Evolutionary conservation across 2,329 filamentous ascomycete species (phyloP), one percentile per base, ranked within the genome.

Genomic region (Botrytis paeoniae): DNA sequence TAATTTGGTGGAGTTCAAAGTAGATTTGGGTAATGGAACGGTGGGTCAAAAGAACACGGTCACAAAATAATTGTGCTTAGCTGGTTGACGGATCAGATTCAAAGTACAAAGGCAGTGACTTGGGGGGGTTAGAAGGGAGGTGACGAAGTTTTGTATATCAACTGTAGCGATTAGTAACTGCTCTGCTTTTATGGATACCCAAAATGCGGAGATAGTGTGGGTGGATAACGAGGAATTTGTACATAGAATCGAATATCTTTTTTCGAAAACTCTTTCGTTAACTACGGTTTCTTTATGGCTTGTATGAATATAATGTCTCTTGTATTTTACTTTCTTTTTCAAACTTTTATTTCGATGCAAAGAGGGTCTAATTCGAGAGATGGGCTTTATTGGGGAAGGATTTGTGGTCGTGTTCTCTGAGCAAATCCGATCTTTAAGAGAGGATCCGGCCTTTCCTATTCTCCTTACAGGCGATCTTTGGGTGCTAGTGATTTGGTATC

Each of bases 1-100:
- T 4, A 76, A 80, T 70, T 69, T 80, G 4, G 39, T 80, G 25
- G 74, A 62, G 22, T 69, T 37, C 16, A 69, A 45, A 51, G 48
- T 72, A 51, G 63, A 69, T 61, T 29, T 72, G 37, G 69, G 62
- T 22, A 69, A 41, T 69, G 70, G 51, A 29, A 72, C 39, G 2
- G 32, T 39, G 16, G 62, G 48, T 6, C 54, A 48, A 20, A 70
- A 43, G 57, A 70, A 63, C 54, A 70, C 22, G 10, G 39, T 45
- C 9, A 39, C 39, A n/a, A 35, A 9, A 7, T 60, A n/a, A 48
- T 20, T 63, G 25, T 18, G 39, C 18, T 45, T 35, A 41, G 20
- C 6, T 43, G 22, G 43, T 35, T 45, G 22, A 14, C 5, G 12
- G 22, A 37, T 60, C n/a, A 14, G 9, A 35, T 29, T 0, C n/a